Evolutionary conservation across 2,329 filamentous ascomycete species (phyloP).

Genomic region (Escovopsis sp.): DNA sequence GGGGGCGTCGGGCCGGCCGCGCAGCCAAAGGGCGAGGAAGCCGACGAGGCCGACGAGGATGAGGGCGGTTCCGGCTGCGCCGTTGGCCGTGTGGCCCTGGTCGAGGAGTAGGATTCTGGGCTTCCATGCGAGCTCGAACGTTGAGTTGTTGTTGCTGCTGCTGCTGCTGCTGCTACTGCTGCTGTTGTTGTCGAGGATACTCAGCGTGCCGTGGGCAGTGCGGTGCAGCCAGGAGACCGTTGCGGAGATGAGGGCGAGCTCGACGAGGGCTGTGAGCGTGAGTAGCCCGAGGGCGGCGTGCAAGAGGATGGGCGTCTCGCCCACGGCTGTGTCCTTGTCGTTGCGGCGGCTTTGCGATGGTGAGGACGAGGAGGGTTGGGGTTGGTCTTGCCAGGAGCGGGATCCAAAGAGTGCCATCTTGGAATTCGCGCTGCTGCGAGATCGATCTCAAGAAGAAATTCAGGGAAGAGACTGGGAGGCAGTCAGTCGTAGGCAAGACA

Average conservation of each 20-base stretch:
- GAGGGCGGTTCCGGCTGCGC: slow-evolving; percentile 14
- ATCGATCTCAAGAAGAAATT: too few relatives aligned
- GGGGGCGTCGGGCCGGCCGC: slow-evolving; percentile 5
- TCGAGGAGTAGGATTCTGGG: slow-evolving; percentile 13
- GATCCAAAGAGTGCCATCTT: too few relatives aligned
- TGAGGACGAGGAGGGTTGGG: too few relatives aligned
- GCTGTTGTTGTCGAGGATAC: too few relatives aligned
- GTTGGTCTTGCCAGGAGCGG: too few relatives aligned
- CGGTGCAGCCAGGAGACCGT: slow-evolving; percentile 14
- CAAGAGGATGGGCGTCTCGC: neutral
- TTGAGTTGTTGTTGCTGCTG: slow-evolving; percentile 5
- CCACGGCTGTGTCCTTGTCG: neutral
- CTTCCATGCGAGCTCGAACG: slow-evolving; percentile 7
- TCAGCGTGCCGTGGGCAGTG: slow-evolving; percentile 11
- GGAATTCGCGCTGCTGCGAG: too few relatives aligned
- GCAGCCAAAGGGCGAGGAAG: slow-evolving; percentile 10
- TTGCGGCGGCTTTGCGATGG: too few relatives aligned
- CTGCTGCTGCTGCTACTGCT: too few relatives aligned
- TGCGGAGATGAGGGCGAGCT: slow-evolving; percentile 13
- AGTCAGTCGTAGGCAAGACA: too few relatives aligned
- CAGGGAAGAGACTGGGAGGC: too few relatives aligned
- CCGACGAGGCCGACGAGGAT: slow-evolving; percentile 13
- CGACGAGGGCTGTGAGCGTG: slow-evolving; percentile 14
- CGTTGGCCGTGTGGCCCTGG: slow-evolving; percentile 15
- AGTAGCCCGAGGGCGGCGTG: slow-evolving; percentile 10